Percentiles rank a stretch among this genome's conserved stretches.
These are phyloP conservation scores for Dictyostelium intermedium DNA, from an alignment of 78 protist genomes.

Conservation along the genomic window DNA sequence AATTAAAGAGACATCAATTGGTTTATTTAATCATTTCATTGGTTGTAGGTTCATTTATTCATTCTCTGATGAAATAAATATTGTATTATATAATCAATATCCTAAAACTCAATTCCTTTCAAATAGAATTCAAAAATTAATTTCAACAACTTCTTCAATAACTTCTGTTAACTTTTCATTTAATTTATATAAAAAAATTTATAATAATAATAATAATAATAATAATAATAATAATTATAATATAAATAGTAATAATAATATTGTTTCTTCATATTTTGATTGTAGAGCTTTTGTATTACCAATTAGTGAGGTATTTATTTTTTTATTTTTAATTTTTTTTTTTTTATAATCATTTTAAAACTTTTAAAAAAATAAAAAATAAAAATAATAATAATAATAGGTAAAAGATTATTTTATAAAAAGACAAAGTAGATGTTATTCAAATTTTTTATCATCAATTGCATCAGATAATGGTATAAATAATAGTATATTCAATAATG, in stretches of 20 bases:
- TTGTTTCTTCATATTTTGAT: slow-evolving; percentile 2
- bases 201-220: neutral
- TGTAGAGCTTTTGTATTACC: slow-evolving; percentile 5
- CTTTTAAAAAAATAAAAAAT: too few relatives aligned
- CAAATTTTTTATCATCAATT: slow-evolving; percentile 1
- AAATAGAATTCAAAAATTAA: slow-evolving; percentile 36
- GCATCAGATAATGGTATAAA: neutral
- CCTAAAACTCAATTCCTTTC: neutral
- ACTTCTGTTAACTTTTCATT: slow-evolving; percentile 2
- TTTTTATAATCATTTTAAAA: neutral
- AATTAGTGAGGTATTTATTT: neutral
- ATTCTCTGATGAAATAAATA: slow-evolving; percentile 34
- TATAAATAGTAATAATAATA: too few relatives aligned
- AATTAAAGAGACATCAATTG: neutral
- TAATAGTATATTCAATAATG: neutral
- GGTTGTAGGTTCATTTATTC: slow-evolving; percentile 7
- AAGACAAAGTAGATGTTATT: slow-evolving; percentile 34
- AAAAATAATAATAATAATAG: neutral
- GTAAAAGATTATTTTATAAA: neutral
- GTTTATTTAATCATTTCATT: neutral
- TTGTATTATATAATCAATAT: neutral
- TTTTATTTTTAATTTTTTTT: too few relatives aligned
- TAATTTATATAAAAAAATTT: neutral
- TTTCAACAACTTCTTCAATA: neutral
- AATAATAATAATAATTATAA: too few relatives aligned